Evolutionary conservation across 345 rosid species (phyloP).

Genomic region (Acer yangbiense): DNA sequence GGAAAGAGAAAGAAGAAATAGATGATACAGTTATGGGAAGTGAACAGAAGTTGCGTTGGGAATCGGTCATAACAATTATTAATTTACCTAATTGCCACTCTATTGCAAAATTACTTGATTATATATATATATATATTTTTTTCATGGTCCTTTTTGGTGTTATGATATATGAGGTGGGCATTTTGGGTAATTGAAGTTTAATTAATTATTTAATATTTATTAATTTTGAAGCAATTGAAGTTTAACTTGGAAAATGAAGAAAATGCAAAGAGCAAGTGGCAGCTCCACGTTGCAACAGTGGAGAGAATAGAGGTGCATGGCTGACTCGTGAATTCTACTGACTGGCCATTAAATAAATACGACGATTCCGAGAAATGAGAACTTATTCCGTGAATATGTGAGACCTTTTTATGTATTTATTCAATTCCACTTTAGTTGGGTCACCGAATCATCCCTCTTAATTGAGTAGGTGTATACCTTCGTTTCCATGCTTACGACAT

Average conservation of each 20-base stretch:
- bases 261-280: neutral
- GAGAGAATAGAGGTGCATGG: neutral
- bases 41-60: slow-evolving; percentile 26
- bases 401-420: neutral
- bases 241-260: no score
- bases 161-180: neutral
- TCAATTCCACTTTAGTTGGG: no score
- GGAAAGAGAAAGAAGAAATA: neutral
- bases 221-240: no score
- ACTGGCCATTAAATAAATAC: neutral
- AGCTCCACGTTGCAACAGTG: neutral
- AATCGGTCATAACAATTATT: slow-evolving; percentile 18
- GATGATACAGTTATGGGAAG: slow-evolving; percentile 19
- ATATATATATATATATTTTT: no score
- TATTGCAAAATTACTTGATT: neutral
- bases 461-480: no score
- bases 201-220: no score
- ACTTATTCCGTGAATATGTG: neutral
- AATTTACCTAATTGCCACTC: slow-evolving; percentile 19
- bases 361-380: neutral
- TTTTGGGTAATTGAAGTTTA: neutral
- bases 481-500: no score
- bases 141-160: no score
- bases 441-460: no score
- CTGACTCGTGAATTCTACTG: neutral